Percentiles rank a stretch among this genome's conserved stretches.
Conservation (phyloP, 495 filamentous ascomycete genomes). For the Neurospora tetraspora region DNA sequence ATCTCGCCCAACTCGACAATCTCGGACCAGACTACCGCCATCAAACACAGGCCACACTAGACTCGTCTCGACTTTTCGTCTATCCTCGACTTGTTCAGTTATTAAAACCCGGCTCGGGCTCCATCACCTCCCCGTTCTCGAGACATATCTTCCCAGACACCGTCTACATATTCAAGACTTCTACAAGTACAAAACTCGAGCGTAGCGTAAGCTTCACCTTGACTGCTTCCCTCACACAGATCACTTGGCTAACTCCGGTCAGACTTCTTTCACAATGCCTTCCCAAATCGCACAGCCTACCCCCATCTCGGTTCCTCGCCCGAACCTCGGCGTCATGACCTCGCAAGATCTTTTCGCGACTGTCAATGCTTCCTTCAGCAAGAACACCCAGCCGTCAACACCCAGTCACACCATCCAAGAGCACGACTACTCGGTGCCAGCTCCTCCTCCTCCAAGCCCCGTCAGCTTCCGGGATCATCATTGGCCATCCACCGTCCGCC, state of each 20-base stretch:
- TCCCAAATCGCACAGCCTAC: conserved; percentile 34
- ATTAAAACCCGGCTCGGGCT: background rate
- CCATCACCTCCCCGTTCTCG: background rate
- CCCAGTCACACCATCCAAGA: conserved; percentile 37
- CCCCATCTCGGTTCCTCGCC: conserved; percentile 31
- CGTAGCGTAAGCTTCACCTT: background rate
- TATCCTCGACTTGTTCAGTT: background rate
- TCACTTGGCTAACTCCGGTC: background rate
- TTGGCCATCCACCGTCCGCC: conserved; percentile 26
- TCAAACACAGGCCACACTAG: background rate
- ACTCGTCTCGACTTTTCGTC: background rate
- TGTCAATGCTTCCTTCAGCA: conserved; percentile 35
- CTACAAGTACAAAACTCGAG: background rate
- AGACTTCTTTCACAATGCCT: conserved; percentile 29
- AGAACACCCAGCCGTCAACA: conserved; percentile 24
- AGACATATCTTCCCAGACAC: background rate
- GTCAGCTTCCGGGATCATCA: conserved; percentile 36
- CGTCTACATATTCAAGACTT: background rate
- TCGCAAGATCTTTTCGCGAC: conserved; percentile 39
- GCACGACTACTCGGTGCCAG: conserved; percentile 40
- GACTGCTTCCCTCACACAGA: background rate
- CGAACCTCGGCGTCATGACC: conserved; percentile 24
- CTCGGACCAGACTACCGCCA: background rate
- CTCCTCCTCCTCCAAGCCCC: conserved; percentile 39
- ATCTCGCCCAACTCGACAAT: background rate